Percentiles rank a stretch among this genome's conserved stretches.
phyloP scores from a whole-genome alignment of 2,329 filamentous ascomycete genomes.

The Malbranchea cinnamomea region DNA sequence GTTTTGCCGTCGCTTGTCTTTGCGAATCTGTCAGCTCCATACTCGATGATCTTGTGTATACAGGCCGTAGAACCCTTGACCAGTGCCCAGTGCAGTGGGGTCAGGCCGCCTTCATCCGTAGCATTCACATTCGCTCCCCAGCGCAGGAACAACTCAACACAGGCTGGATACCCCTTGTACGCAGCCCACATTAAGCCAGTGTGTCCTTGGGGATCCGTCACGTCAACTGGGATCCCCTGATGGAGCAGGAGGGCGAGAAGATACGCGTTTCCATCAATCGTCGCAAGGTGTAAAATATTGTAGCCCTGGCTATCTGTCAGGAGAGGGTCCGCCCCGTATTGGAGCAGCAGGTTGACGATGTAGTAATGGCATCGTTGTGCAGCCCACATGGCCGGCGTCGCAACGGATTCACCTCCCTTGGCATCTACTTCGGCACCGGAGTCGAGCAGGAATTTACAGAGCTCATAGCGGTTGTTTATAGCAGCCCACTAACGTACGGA shows the following conservation, averaged over 20 bases:
- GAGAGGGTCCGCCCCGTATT: constrained; percentile 82
- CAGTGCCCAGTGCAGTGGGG: constrained; percentile 87
- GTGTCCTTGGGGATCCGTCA: constrained; percentile 76
- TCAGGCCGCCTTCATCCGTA: constrained; percentile 82
- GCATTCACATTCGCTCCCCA: constrained; percentile 94
- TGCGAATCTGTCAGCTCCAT: constrained; percentile 84
- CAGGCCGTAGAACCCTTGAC: constrained; percentile 84
- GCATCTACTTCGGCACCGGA: constrained; percentile 80
- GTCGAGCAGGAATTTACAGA: constrained; percentile 89
- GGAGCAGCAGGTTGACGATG: constrained; percentile 79
- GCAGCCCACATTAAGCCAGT: constrained; percentile 97
- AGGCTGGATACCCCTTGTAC: constrained; percentile 89
- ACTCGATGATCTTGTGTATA: constrained; percentile 88
- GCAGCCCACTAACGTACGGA: constrained; percentile 97
- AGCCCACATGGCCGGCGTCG: constrained; percentile 91
- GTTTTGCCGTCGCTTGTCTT: constrained; percentile 85
- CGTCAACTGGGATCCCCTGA: constrained; percentile 88
- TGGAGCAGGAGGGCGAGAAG: constrained; percentile 80
- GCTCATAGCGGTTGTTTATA: constrained; percentile 95
- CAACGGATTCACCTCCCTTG: constrained; percentile 87
- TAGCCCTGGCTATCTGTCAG: constrained; percentile 91
- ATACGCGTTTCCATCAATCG: constrained; percentile 90
- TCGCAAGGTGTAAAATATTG: constrained; percentile 93
- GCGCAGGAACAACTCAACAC: constrained; percentile 78
- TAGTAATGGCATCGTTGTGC: constrained; percentile 96